Evolutionary conservation across 139 green algal species (phyloP).

Genomic region (Chlamydomonas urium): DNA sequence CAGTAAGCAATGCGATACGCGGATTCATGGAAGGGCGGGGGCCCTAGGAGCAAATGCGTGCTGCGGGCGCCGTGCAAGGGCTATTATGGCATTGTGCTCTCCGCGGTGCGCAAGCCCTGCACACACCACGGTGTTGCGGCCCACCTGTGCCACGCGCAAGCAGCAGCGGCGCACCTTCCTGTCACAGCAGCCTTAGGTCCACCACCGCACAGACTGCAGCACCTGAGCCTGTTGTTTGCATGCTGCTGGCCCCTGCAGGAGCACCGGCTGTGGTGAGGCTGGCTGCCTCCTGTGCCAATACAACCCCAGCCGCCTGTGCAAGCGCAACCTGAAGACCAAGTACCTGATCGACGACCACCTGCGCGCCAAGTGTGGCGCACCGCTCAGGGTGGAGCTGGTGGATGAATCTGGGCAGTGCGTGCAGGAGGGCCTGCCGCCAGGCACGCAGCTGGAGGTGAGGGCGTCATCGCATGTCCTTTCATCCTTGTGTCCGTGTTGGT

Average conservation of each 20-base stretch:
- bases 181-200: neutral
- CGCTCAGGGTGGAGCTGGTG: conserved; percentile 50
- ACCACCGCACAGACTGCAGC: neutral
- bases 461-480: no score
- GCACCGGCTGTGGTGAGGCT: conserved; percentile 50
- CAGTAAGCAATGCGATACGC: conserved; percentile 30
- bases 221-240: neutral
- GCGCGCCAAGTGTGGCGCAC: conserved; percentile 49
- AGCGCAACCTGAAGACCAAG: conserved; percentile 58
- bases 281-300: conserved; percentile 52
- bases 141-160: no score
- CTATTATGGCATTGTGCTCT: neutral
- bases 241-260: conserved; percentile 24
- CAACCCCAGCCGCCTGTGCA: conserved; percentile 62
- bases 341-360: conserved; percentile 66
- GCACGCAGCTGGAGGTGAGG: conserved; percentile 46
- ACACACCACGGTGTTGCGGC: neutral
- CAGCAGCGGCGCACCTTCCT: neutral
- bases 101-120: neutral
- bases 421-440: conserved; percentile 34
- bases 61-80: neutral
- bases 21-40: neutral
- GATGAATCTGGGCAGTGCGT: conserved; percentile 41
- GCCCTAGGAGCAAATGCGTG: neutral
- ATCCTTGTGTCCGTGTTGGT: no score